These are phyloP conservation scores for Rosa chinensis DNA, from an alignment of 306 rosid genomes.

Conservation along the genomic window DNA sequence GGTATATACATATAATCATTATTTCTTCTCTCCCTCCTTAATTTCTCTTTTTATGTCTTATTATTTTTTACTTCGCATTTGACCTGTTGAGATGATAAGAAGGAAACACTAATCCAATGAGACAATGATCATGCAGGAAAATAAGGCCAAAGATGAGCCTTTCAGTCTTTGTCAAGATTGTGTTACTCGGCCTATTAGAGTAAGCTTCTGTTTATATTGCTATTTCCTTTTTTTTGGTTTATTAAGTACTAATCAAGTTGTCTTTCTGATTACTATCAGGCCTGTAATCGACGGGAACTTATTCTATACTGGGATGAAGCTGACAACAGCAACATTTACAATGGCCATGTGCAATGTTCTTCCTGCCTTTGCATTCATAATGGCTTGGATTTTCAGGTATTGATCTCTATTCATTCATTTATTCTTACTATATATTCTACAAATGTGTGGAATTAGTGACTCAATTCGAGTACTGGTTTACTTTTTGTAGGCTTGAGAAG, in stretches of 20 bases:
- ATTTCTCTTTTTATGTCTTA: not conserved
- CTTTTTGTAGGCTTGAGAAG: constrained; percentile 45
- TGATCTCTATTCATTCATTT: not conserved
- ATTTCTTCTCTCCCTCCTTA: not conserved
- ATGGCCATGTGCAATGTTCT: constrained; percentile 52
- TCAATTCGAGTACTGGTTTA: not conserved
- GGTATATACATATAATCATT: constrained; percentile 8
- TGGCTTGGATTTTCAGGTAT: constrained; percentile 55
- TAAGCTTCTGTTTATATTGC: not conserved
- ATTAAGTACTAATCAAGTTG: not conserved
- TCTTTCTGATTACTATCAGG: constrained; percentile 22
- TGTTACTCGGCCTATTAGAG: constrained; percentile 43
- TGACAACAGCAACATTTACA: constrained; percentile 55
- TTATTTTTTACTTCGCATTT: not conserved
- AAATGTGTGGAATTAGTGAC: not conserved
- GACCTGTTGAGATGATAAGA: not conserved
- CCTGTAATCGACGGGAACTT: constrained; percentile 63
- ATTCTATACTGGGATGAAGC: constrained; percentile 50
- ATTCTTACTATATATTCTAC: not conserved
- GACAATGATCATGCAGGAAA: constrained; percentile 35
- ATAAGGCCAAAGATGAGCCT: constrained; percentile 50
- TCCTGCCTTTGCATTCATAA: constrained; percentile 54
- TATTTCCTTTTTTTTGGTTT: not conserved
- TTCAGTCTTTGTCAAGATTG: constrained; percentile 34
- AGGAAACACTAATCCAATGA: constrained; percentile 3